These are phyloP conservation scores for Zoysia matrella DNA, from an alignment of 202 grass and related monocot species.

Conservation along the genomic window DNA sequence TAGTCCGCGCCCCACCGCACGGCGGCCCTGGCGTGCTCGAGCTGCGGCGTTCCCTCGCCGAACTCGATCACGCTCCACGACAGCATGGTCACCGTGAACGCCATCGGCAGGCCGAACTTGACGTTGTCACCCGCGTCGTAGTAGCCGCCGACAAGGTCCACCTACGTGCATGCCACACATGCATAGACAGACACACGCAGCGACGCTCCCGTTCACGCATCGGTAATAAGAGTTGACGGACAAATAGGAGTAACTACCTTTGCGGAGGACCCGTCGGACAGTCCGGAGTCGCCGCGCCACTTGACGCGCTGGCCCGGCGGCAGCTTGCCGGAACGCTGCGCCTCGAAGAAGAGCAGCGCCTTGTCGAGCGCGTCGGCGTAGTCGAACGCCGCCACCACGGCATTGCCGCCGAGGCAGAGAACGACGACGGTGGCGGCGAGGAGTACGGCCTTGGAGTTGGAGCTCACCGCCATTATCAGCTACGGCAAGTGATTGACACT, in stretches of 20 bases:
- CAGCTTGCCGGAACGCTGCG: constrained; percentile 73
- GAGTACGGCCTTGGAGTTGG: background rate
- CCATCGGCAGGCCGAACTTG: constrained; percentile 45
- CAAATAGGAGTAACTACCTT: background rate
- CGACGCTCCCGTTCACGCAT: too few relatives aligned
- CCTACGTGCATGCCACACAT: background rate
- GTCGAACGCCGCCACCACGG: constrained; percentile 44
- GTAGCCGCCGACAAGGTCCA: constrained; percentile 67
- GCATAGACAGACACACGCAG: too few relatives aligned
- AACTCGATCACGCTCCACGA: constrained; percentile 75
- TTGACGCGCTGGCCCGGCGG: constrained; percentile 54
- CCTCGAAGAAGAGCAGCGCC: constrained; percentile 84
- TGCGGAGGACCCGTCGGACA: constrained; percentile 60
- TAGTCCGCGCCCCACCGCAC: constrained; percentile 81
- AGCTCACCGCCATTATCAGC: background rate
- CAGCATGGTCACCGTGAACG: constrained; percentile 65
- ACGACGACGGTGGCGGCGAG: background rate
- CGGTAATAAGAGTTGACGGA: too few relatives aligned
- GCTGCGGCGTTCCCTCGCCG: constrained; percentile 43
- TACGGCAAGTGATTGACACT: background rate
- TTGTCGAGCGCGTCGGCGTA: constrained; percentile 81
- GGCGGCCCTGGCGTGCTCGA: constrained; percentile 43
- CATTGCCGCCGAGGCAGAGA: constrained; percentile 7
- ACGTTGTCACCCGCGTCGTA: constrained; percentile 81
- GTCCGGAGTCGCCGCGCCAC: constrained; percentile 75